Evolutionary conservation across 371 early-diverging fungal species (phyloP), one percentile per base, ranked within the genome.

Genomic region (Zancudomyces culisetae): DNA sequence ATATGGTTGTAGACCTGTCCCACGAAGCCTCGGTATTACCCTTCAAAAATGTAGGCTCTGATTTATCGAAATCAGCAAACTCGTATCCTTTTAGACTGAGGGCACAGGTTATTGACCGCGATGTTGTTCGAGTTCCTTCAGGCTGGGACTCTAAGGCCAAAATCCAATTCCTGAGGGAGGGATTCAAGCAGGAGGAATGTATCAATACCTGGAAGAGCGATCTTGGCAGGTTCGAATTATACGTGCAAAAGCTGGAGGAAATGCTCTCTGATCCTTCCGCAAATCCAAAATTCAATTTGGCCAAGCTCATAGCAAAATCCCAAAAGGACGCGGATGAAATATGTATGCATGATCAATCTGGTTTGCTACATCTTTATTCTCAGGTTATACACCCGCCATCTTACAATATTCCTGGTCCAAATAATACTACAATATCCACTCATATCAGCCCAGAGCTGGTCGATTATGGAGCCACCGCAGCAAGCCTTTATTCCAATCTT

Each of bases 131-230:
- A 56, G 81, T 93, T 19, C 94, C 94, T 8, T 67, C 83, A 23
- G 94, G 94, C 21, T 93, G 92, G 94, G 94, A 93, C 59, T 80
- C 85, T 29, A 83, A 78, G 74, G 80, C 81, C 20, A 88, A 87
- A 62, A 82, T 93, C 43, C 69, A 74, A 23, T 76, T 82, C 19
- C 59, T 87, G 39, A 63, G 80, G 46, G 79, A 77, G 35, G 80
- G 78, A 10, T 90, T 89, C 55, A 78, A 82, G 51, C 80, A 80
- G 49, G 69, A 71, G 8, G 66, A 68, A 0, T 58, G 76, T 12
- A 66, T 69, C 43, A 55, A 65, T 1, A 79, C 76, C 0, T 83
- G 80, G 80, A 72, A 71, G 15, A 42, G 58, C 0, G 70, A 72
- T 26, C 57, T 58, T 41, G 45, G 30, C 40, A 54, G 68, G 46